Evolutionary conservation across 2,329 filamentous ascomycete species (phyloP).

Genomic region (Fusarium sp.): DNA sequence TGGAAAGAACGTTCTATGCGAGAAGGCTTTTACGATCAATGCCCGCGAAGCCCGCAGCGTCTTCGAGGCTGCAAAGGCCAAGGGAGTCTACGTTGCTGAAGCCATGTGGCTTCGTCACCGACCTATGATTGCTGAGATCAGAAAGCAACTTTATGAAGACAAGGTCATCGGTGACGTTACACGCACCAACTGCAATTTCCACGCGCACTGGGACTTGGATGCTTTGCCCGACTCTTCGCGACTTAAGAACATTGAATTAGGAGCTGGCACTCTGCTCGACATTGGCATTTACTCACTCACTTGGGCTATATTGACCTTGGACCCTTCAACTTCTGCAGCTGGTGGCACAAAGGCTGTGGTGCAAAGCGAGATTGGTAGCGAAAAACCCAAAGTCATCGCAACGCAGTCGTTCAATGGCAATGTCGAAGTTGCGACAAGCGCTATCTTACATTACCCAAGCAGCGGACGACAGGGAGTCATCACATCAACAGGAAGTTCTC

Average conservation of each 20-base stretch:
- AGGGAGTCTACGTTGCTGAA: slow-evolving; percentile 54
- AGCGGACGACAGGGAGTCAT: background rate
- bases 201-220: background rate
- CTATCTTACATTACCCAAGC: background rate
- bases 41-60: slow-evolving; percentile 45
- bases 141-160: slow-evolving; percentile 51
- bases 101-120: slow-evolving; percentile 55
- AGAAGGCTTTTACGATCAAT: slow-evolving; percentile 53
- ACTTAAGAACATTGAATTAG: background rate
- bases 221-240: background rate
- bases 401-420: background rate
- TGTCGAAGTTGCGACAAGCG: background rate
- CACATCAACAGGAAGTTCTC: background rate
- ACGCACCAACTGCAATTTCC: background rate
- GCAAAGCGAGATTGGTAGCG: background rate
- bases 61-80: slow-evolving; percentile 47
- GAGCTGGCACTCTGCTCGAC: slow-evolving; percentile 2
- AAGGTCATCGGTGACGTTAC: slow-evolving; percentile 56
- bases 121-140: slow-evolving; percentile 46
- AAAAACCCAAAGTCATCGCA: background rate
- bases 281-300: slow-evolving; percentile 48
- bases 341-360: background rate
- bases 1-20: slow-evolving; percentile 55
- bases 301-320: slow-evolving; percentile 11
- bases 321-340: background rate